A percentile compares a stretch with the other conserved stretches of the same genome.
Conservation (phyloP, 2,329 filamentous ascomycete species). For the Allantophomopsis lycopodina region DNA sequence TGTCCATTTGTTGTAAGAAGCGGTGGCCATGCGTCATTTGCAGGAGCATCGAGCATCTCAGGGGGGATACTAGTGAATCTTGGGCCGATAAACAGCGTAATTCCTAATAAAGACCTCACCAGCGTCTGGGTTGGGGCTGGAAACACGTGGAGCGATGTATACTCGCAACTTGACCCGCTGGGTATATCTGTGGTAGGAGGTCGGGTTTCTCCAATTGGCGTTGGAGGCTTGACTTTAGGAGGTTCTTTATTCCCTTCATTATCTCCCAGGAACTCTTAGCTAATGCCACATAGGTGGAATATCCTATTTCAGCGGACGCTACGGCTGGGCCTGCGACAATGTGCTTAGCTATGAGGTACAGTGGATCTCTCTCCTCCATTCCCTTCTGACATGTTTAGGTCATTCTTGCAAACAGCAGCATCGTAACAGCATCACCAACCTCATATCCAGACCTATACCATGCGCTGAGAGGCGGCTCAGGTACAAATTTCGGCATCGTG, state of each 20-base stretch:
- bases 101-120: conserved; percentile 2
- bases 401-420: conserved; percentile 14
- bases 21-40: conserved; percentile 19
- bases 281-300: conserved; percentile 5
- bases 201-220: conserved; percentile 6
- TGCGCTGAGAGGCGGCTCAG: conserved; percentile 23
- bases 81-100: conserved; percentile 3
- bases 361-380: background rate
- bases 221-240: conserved; percentile 6
- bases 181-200: conserved; percentile 7
- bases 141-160: conserved; percentile 8
- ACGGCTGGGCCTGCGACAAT: conserved; percentile 11
- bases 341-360: conserved; percentile 6
- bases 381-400: conserved; percentile 5
- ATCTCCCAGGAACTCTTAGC: background rate
- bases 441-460: conserved; percentile 17
- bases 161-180: conserved; percentile 6
- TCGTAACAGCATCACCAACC: conserved; percentile 8
- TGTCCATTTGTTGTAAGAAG: conserved; percentile 21
- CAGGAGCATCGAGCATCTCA: conserved; percentile 6
- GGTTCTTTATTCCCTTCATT: conserved; percentile 2
- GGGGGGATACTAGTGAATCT: conserved; percentile 8
- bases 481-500: conserved; percentile 12
- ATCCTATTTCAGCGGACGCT: conserved; percentile 8
- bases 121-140: conserved; percentile 7